A percentile compares a stretch with the other conserved stretches of the same genome.
phyloP scores from a whole-genome alignment of 2,329 filamentous ascomycete species.

The Colletotrichum gigasporum region DNA sequence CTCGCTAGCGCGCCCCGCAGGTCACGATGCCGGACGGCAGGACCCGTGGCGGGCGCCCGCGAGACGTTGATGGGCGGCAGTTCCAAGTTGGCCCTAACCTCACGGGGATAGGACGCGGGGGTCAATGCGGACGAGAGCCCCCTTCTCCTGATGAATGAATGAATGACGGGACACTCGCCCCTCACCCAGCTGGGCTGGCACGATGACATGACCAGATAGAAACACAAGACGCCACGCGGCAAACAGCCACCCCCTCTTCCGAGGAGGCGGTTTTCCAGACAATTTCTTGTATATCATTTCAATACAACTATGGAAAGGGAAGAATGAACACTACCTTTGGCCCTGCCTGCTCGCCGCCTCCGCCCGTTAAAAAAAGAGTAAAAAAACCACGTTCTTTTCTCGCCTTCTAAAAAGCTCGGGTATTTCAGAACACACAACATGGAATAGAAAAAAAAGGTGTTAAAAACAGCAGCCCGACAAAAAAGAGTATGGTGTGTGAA shows the following conservation, averaged over 20 bases:
- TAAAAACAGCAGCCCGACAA: neutral
- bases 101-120: too few species aligned
- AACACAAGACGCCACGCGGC: too few species aligned
- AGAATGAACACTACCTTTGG: slow-evolving; percentile 22
- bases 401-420: slow-evolving; percentile 31
- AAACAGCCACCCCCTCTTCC: too few species aligned
- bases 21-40: neutral
- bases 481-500: neutral
- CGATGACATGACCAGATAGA: neutral
- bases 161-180: too few species aligned
- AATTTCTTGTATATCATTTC: slow-evolving; percentile 30
- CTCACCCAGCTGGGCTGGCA: slow-evolving; percentile 5
- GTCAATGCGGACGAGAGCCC: neutral
- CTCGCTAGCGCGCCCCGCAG: neutral
- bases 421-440: slow-evolving; percentile 32
- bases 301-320: slow-evolving; percentile 30
- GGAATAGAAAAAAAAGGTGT: slow-evolving; percentile 7
- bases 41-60: neutral
- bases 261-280: slow-evolving; percentile 7
- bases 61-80: too few species aligned
- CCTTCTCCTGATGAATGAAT: neutral
- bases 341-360: neutral
- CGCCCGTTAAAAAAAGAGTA: slow-evolving; percentile 8
- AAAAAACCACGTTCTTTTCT: slow-evolving; percentile 28
- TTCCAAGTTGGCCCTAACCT: too few species aligned